A percentile compares a stretch with the other conserved stretches of the same genome.
phyloP scores from a whole-genome alignment of 805 yeast genomes.

The Tetrapisispora namnaoensis region DNA sequence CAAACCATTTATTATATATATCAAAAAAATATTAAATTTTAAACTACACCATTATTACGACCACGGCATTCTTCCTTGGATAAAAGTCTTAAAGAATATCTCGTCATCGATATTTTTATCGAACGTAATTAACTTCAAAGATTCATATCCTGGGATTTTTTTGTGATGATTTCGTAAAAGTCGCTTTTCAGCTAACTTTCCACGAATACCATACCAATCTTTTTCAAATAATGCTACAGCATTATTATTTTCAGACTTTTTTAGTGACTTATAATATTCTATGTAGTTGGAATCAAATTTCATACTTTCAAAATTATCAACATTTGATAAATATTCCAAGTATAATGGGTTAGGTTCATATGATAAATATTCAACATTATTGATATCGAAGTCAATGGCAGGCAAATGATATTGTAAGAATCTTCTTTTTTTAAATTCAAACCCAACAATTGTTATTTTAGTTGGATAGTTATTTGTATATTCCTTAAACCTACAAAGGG shows the following conservation, averaged over 20 bases:
- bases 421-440: slow-evolving; percentile 59
- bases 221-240: slow-evolving; percentile 44
- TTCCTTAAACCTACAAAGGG: slow-evolving; percentile 45
- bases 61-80: slow-evolving; percentile 28
- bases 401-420: slow-evolving; percentile 46
- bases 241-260: slow-evolving; percentile 38
- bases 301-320: neutral
- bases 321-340: neutral
- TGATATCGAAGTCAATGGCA: slow-evolving; percentile 37
- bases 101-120: slow-evolving; percentile 10
- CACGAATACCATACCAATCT: slow-evolving; percentile 51
- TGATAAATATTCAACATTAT: slow-evolving; percentile 42
- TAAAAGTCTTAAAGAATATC: slow-evolving; percentile 11
- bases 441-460: slow-evolving; percentile 52
- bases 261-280: slow-evolving; percentile 40
- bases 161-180: slow-evolving; percentile 47
- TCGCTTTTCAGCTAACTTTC: slow-evolving; percentile 40
- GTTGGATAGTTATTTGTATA: slow-evolving; percentile 39
- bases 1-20: no score
- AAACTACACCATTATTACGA: slow-evolving; percentile 4
- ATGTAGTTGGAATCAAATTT: slow-evolving; percentile 6
- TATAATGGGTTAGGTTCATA: slow-evolving; percentile 42
- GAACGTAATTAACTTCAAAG: slow-evolving; percentile 6
- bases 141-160: slow-evolving; percentile 32
- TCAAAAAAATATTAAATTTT: no score